A percentile compares a stretch with the other conserved stretches of the same genome.
Evolutionary conservation across 2,329 filamentous ascomycete species (phyloP).

Genomic region (Paraphoma chrysanthemicola): DNA sequence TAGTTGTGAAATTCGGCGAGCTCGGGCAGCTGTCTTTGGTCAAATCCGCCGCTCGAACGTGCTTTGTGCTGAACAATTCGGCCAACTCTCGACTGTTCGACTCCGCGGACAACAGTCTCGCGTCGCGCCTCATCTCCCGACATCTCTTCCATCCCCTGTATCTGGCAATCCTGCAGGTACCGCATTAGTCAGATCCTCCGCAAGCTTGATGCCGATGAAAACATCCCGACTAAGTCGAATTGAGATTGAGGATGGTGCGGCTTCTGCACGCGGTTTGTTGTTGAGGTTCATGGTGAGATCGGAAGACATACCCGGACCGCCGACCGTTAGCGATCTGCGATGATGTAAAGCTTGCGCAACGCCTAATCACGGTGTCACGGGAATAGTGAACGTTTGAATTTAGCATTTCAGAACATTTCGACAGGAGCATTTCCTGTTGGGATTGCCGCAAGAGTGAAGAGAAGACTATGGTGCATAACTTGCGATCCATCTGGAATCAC

Average conservation of each 20-base stretch:
- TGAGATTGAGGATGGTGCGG: neutral
- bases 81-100: constrained; percentile 4
- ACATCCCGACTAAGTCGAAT: neutral
- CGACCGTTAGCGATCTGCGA: neutral
- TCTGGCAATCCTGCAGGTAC: constrained; percentile 1
- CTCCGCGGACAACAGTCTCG: constrained; percentile 15
- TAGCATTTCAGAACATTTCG: neutral
- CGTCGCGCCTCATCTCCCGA: neutral
- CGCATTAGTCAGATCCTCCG: constrained; percentile 5
- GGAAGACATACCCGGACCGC: neutral
- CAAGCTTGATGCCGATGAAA: neutral
- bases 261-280: neutral
- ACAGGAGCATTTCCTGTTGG: too few relatives aligned
- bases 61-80: constrained; percentile 16
- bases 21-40: neutral
- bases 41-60: neutral
- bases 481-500: too few relatives aligned
- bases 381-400: neutral
- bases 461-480: too few relatives aligned
- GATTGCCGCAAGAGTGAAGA: too few relatives aligned
- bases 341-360: constrained; percentile 6
- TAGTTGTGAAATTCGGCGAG: neutral
- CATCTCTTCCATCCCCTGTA: neutral
- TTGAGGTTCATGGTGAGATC: neutral
- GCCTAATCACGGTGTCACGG: constrained; percentile 3